A percentile compares a stretch with the other conserved stretches of the same genome.
phyloP scores from a whole-genome alignment of 176 grass and related monocot species.

The Luzula sylvatica region DNA sequence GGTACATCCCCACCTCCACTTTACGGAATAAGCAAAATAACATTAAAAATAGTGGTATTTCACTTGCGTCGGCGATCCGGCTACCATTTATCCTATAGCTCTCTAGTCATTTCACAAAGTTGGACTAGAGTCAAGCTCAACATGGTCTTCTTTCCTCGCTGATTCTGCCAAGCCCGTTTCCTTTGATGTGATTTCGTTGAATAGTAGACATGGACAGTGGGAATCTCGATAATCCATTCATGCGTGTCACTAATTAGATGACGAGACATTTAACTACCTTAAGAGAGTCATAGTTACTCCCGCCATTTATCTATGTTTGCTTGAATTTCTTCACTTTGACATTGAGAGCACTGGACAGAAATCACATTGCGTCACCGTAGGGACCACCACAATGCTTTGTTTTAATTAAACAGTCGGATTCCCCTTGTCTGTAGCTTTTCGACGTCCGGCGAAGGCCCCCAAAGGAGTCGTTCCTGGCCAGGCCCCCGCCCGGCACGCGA shows the following conservation, averaged over 20 bases:
- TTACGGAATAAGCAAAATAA: constrained; percentile 42
- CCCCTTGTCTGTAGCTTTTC: too few species aligned
- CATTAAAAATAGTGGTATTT: constrained; percentile 41
- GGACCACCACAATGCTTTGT: too few species aligned
- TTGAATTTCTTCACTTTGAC: too few species aligned
- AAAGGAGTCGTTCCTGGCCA: background rate
- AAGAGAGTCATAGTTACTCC: too few species aligned
- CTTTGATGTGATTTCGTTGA: constrained; percentile 4
- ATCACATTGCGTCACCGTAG: too few species aligned
- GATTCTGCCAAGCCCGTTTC: constrained; percentile 10
- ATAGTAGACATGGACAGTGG: constrained; percentile 20
- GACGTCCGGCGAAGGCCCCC: too few species aligned
- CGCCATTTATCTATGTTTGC: too few species aligned
- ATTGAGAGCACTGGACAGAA: too few species aligned
- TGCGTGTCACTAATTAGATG: constrained; percentile 26
- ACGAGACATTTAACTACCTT: background rate
- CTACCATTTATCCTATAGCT: too few species aligned
- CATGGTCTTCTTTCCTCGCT: constrained; percentile 22
- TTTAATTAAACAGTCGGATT: too few species aligned
- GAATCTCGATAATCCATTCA: constrained; percentile 42
- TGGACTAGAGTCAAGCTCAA: constrained; percentile 28
- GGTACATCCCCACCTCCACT: too few species aligned
- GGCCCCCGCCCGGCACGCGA: background rate
- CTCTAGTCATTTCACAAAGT: constrained; percentile 15
- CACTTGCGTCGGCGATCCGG: constrained; percentile 15